phyloP scores from a whole-genome alignment of 441 rosid species.

The Populus hybrid region DNA sequence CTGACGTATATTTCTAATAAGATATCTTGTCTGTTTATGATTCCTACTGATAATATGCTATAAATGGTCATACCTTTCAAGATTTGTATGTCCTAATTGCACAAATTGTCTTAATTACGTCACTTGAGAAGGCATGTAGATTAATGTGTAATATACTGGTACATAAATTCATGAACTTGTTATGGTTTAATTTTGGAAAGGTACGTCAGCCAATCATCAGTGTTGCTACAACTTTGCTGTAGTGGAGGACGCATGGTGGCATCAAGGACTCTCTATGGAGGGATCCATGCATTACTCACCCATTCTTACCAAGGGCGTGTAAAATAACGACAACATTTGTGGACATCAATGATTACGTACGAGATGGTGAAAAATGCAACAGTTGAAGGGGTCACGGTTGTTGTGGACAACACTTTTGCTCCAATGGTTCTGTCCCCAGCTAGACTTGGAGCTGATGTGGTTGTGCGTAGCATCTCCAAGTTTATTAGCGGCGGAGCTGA shows the following conservation, averaged over 20 bases:
- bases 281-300: slow-evolving; percentile 76
- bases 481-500: slow-evolving; percentile 89
- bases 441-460: slow-evolving; percentile 81
- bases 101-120: too few species aligned
- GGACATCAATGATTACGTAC: slow-evolving; percentile 53
- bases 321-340: slow-evolving; percentile 74
- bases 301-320: slow-evolving; percentile 68
- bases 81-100: too few species aligned
- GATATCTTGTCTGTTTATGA: too few species aligned
- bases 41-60: too few species aligned
- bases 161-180: too few species aligned
- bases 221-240: slow-evolving; percentile 73
- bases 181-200: slow-evolving; percentile 23
- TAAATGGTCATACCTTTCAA: too few species aligned
- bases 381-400: slow-evolving; percentile 52
- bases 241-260: slow-evolving; percentile 90
- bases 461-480: slow-evolving; percentile 76
- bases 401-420: slow-evolving; percentile 83
- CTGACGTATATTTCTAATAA: too few species aligned
- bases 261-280: slow-evolving; percentile 65
- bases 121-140: too few species aligned
- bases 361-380: slow-evolving; percentile 50
- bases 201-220: slow-evolving; percentile 86
- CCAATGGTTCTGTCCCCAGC: slow-evolving; percentile 88
- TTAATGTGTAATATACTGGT: too few species aligned